A percentile compares a stretch with the other conserved stretches of the same genome.
These are phyloP conservation scores for Colletotrichum tofieldiae DNA, from an alignment of 2,329 filamentous ascomycete genomes.

Conservation along the genomic window DNA sequence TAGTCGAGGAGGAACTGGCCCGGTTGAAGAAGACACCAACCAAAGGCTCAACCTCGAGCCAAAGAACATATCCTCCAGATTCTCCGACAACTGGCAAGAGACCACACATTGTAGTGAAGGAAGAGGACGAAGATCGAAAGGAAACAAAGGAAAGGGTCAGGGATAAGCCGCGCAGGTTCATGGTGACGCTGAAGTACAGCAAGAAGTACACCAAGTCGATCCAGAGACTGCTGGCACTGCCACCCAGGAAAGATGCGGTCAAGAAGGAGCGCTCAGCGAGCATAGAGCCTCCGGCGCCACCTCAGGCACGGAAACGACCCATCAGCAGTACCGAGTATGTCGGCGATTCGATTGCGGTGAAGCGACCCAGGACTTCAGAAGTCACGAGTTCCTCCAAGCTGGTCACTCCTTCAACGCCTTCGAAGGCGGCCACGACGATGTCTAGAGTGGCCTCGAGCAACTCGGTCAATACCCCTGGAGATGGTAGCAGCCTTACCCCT, in stretches of 20 bases:
- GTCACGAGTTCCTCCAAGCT: slow-evolving; percentile 52
- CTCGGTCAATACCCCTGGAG: slow-evolving; percentile 68
- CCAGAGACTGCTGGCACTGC: slow-evolving; percentile 63
- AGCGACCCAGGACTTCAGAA: slow-evolving; percentile 62
- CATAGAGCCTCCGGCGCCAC: slow-evolving; percentile 55
- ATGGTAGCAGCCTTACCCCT: slow-evolving; percentile 59
- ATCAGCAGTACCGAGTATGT: slow-evolving; percentile 54
- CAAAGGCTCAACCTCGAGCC: slow-evolving; percentile 44
- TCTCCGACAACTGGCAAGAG: slow-evolving; percentile 52
- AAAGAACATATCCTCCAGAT: slow-evolving; percentile 51
- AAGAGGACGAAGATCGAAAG: slow-evolving; percentile 53
- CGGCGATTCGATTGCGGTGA: slow-evolving; percentile 56
- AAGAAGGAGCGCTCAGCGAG: slow-evolving; percentile 60
- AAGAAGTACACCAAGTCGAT: slow-evolving; percentile 62
- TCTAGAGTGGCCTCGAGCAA: slow-evolving; percentile 68
- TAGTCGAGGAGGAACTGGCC: slow-evolving; percentile 65
- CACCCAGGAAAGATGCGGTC: slow-evolving; percentile 49
- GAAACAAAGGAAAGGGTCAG: slow-evolving; percentile 46
- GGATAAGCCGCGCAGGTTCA: slow-evolving; percentile 48
- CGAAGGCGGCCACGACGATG: slow-evolving; percentile 66
- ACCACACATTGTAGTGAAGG: slow-evolving; percentile 44
- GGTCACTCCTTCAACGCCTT: slow-evolving; percentile 65
- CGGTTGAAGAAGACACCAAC: slow-evolving; percentile 51
- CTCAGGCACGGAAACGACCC: slow-evolving; percentile 66
- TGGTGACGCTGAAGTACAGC: slow-evolving; percentile 66